A percentile compares a stretch with the other conserved stretches of the same genome.
These are phyloP conservation scores for Plasmodium sp. DNA, from an alignment of 169 alveolate species.

Conservation along the genomic window DNA sequence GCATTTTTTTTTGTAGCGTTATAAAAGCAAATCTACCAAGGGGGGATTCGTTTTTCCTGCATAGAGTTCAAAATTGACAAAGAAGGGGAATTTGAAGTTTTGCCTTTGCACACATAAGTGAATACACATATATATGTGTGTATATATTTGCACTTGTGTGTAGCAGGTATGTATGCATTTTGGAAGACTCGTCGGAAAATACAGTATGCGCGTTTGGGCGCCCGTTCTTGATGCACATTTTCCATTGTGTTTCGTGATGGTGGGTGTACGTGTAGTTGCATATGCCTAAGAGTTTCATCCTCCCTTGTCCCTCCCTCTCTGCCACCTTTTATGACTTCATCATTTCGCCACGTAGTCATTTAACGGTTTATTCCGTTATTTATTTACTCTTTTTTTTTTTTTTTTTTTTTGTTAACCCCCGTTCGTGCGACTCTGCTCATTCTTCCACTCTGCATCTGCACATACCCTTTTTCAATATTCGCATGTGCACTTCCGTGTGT, in stretches of 20 bases:
- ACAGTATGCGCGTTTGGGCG: constrained; percentile 1
- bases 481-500: neutral
- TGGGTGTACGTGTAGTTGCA: neutral
- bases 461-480: neutral
- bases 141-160: neutral
- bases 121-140: neutral
- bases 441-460: neutral
- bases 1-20: neutral
- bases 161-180: neutral
- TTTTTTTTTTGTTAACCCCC: neutral
- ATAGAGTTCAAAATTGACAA: constrained; percentile 2
- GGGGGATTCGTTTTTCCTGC: neutral
- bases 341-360: neutral
- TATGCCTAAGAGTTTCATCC: constrained; percentile 12
- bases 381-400: neutral
- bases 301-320: neutral
- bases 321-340: neutral
- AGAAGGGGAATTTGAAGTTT: constrained; percentile 14
- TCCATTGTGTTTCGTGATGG: neutral
- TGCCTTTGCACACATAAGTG: neutral
- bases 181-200: neutral
- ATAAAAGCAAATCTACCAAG: neutral
- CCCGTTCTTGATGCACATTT: neutral
- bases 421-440: neutral
- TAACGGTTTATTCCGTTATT: neutral